A percentile compares a stretch with the other conserved stretches of the same genome.
Evolutionary conservation across 176 grass and related monocot genomes (phyloP).

Genomic region (Triticum aestivum): DNA sequence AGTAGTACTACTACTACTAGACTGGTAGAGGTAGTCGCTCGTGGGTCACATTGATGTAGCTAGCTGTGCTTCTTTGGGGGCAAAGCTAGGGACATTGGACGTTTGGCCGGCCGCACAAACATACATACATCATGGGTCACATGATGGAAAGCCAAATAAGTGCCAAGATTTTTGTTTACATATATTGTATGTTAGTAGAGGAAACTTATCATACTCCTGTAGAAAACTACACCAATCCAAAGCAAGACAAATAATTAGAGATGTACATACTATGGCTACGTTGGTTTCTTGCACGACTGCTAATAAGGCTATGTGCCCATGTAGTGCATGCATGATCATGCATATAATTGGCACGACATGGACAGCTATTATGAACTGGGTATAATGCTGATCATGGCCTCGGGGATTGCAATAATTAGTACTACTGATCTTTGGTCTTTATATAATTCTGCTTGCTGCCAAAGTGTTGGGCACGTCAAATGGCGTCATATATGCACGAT

Average conservation of each 20-base stretch:
- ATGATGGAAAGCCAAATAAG: slow-evolving; percentile 18
- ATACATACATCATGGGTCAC: slow-evolving; percentile 27
- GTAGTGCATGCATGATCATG: slow-evolving; percentile 28
- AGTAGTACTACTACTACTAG: neutral
- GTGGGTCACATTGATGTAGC: slow-evolving; percentile 39
- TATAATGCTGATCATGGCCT: slow-evolving; percentile 15
- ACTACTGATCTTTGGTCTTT: slow-evolving; percentile 38
- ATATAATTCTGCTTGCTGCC: slow-evolving; percentile 28
- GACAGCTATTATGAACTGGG: slow-evolving; percentile 26
- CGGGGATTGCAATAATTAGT: neutral
- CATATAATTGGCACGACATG: slow-evolving; percentile 34
- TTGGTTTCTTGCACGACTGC: slow-evolving; percentile 27
- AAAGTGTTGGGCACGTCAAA: slow-evolving; percentile 39
- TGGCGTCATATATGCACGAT: slow-evolving; percentile 28
- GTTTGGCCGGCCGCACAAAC: slow-evolving; percentile 17
- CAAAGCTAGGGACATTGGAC: slow-evolving; percentile 21
- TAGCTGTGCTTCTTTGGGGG: slow-evolving; percentile 16
- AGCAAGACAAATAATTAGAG: slow-evolving; percentile 24
- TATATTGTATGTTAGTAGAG: neutral
- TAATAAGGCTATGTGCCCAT: slow-evolving; percentile 16
- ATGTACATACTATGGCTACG: neutral
- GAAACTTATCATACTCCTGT: neutral
- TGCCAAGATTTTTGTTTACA: neutral
- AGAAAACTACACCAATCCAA: slow-evolving; percentile 4
- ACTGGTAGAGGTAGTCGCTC: slow-evolving; percentile 1